phyloP scores from a whole-genome alignment of 1,284 basidiomycete genomes.

The Moniliophthora roreri region DNA sequence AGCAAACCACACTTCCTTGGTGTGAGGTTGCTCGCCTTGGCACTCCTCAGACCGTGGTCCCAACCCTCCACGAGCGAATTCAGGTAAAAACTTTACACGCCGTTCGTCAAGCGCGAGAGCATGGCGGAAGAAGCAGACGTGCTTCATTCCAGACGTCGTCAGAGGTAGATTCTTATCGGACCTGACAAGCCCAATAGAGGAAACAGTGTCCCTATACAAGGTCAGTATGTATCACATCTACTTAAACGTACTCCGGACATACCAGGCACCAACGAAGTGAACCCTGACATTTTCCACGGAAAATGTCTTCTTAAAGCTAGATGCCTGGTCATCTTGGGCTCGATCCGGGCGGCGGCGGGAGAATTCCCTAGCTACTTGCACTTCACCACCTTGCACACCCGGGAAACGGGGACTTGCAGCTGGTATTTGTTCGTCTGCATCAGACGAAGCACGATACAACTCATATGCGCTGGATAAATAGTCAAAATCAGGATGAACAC shows the following conservation, averaged over 20 bases:
- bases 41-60: too few species aligned
- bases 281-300: conserved; percentile 27
- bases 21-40: not conserved
- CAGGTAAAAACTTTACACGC: conserved; percentile 37
- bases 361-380: too few species aligned
- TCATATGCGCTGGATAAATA: conserved; percentile 27
- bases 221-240: not conserved
- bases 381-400: too few species aligned
- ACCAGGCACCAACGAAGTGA: conserved; percentile 41
- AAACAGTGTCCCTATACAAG: conserved; percentile 26
- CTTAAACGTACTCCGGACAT: conserved; percentile 6
- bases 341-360: too few species aligned
- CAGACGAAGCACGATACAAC: conserved; percentile 20
- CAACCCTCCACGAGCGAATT: conserved; percentile 19
- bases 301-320: conserved; percentile 28
- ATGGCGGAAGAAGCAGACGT: conserved; percentile 29
- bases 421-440: not conserved
- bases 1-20: conserved; percentile 11
- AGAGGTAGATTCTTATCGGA: conserved; percentile 15
- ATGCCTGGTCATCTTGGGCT: not conserved
- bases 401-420: too few species aligned
- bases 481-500: not conserved
- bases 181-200: conserved; percentile 24
- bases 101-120: conserved; percentile 35
- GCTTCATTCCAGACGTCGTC: conserved; percentile 19